A percentile compares a stretch with the other conserved stretches of the same genome.
Evolutionary conservation across 2,329 filamentous ascomycete species (phyloP).

Genomic region (Epichloe baconii): DNA sequence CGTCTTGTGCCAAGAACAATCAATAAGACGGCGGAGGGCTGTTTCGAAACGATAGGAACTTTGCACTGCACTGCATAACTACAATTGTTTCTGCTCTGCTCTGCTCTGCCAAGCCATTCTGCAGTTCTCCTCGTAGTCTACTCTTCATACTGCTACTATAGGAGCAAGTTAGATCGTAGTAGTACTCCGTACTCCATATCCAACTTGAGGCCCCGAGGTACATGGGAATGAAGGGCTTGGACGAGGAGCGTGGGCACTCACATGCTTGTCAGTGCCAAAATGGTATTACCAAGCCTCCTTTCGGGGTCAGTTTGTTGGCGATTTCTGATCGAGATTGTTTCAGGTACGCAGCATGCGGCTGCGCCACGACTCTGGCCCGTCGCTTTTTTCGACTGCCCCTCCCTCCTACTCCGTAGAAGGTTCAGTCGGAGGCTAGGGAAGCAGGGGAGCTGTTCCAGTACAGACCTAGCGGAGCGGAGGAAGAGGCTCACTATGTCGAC

Average conservation of each 20-base stretch:
- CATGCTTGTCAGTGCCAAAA: not conserved
- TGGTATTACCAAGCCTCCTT: not conserved
- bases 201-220: no score
- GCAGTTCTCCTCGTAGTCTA: not conserved
- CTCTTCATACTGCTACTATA: not conserved
- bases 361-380: not conserved
- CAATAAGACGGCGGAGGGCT: not conserved
- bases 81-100: no score
- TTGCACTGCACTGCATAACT: no score
- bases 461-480: not conserved
- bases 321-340: slow-evolving; percentile 2
- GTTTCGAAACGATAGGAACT: not conserved
- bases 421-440: not conserved
- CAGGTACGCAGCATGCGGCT: not conserved
- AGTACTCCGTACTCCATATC: no score
- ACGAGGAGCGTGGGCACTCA: not conserved
- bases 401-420: no score
- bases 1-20: not conserved
- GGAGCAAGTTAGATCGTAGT: no score
- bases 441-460: not conserved
- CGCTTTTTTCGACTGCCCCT: not conserved
- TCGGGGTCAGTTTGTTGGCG: not conserved
- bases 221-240: not conserved
- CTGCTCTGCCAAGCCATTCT: no score
- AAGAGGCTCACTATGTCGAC: not conserved